Conservation (phyloP, 2,329 filamentous ascomycete species). For the Colletotrichum sp. region DNA sequence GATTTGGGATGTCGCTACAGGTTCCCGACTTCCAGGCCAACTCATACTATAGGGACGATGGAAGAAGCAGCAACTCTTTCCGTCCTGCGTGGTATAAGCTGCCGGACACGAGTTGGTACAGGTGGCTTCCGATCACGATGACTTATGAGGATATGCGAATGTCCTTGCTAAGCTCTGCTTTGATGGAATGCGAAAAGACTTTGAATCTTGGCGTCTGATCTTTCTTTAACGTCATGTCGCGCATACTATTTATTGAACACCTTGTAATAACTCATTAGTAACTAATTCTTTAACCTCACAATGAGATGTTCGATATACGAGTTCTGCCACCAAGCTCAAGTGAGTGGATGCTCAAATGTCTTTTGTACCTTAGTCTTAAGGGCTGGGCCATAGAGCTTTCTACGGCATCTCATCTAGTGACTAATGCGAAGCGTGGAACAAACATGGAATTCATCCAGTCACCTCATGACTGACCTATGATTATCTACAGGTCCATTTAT, state of each 20-base stretch:
- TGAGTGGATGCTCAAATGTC: not conserved
- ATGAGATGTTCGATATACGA: not conserved
- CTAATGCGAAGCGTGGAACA: not conserved
- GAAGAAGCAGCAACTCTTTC: not conserved
- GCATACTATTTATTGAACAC: fast-evolving
- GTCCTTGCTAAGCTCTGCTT: not conserved
- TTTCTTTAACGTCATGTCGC: not conserved
- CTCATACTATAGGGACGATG: not conserved
- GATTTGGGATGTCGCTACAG: not conserved
- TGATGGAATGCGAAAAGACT: not conserved
- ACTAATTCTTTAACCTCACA: not conserved
- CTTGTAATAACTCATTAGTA: not conserved
- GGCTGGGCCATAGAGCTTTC: not conserved
- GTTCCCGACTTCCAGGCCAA: not conserved
- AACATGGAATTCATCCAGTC: not conserved
- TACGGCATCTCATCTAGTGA: not conserved
- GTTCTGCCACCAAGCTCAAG: not conserved
- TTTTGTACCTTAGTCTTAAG: not conserved
- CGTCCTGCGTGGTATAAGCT: not conserved
- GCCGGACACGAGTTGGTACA: not conserved
- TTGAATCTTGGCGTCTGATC: not conserved
- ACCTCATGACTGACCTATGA: no score
- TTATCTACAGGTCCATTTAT: no score
- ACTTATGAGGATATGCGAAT: not conserved
- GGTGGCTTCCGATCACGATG: not conserved